phyloP scores from a whole-genome alignment of 805 yeast species.

The Lipomyces kockii region DNA sequence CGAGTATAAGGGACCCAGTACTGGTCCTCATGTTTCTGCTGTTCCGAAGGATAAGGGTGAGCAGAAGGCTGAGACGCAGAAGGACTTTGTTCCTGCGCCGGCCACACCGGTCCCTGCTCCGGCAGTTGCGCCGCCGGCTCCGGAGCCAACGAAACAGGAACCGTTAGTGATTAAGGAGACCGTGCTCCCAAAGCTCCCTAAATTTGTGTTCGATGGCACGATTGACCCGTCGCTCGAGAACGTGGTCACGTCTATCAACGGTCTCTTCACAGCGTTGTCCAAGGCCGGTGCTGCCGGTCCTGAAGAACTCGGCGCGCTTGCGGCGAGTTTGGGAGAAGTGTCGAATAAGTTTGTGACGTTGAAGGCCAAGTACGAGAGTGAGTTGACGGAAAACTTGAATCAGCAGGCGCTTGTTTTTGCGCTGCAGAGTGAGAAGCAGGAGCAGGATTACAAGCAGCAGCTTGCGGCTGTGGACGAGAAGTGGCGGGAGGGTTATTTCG shows the following conservation, averaged over 20 bases:
- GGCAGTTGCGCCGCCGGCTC: conserved; percentile 13
- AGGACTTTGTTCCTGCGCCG: conserved; percentile 29
- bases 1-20: conserved; percentile 35
- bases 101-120: conserved; percentile 33
- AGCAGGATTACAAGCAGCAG: conserved; percentile 42
- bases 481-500: conserved; percentile 63
- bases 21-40: conserved; percentile 36
- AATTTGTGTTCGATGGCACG: conserved; percentile 34
- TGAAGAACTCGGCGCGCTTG: conserved; percentile 31
- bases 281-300: conserved; percentile 25
- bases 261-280: conserved; percentile 36
- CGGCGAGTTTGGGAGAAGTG: conserved; percentile 33
- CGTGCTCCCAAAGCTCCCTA: conserved; percentile 33
- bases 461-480: conserved; percentile 55
- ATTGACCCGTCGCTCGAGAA: conserved; percentile 40
- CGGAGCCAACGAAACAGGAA: conserved; percentile 1
- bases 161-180: conserved; percentile 23
- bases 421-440: conserved; percentile 37
- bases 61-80: conserved; percentile 15
- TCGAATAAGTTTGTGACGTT: conserved; percentile 28
- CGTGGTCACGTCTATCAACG: conserved; percentile 39
- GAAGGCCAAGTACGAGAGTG: conserved; percentile 34
- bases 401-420: conserved; percentile 45
- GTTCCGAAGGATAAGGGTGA: conserved; percentile 21
- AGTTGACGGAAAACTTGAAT: conserved; percentile 39